Evolutionary conservation across 139 green algal species (phyloP), one percentile per base, ranked within the genome.

Genomic region (Trebouxia sp.): DNA sequence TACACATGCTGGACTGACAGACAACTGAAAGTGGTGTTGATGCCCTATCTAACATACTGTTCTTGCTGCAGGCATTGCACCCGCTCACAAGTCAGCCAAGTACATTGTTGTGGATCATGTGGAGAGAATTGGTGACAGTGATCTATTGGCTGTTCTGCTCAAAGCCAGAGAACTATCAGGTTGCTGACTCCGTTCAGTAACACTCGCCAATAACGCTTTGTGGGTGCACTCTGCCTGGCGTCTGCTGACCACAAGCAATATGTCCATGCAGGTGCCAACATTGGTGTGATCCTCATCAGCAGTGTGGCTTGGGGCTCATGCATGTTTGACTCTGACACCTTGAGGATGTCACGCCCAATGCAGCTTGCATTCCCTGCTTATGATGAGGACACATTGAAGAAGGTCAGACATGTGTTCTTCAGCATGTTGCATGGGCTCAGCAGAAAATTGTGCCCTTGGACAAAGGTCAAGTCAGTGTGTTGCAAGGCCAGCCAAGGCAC

Each of bases 241-340:
- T n/a, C n/a, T n/a, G n/a, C n/a, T n/a, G n/a, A n/a, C n/a, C n/a
- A n/a, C n/a, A n/a, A n/a, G n/a, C n/a, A n/a, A n/a, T 72, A 3
- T 42, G 11, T 17, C 26, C 37, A 30, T 74, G 50, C 66, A 83
- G 70, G 76, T 24, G 82, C 51, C 4, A 72, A 74, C 7, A 26
- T 89, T 55, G 58, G 55, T 15, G 14, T 90, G 42, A 43, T 91
- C 26, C 43, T 91, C 35, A 67, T 90, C 28, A 84, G 76, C 62
- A 30, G 35, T 5, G 11, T 78, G 41, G n/a, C 78, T 2, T 88
- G 85, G 85, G 76, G 42, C 28, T 79, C 42, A n/a, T 74, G 48
- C 15, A 28, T 39, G 8, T 90, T 86, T 76, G 42, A 86, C 37
- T 38, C 17, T n/a, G 78, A 76, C 43, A 87, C 75, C 0, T 30